Percentiles rank a stretch among this genome's conserved stretches.
Conservation (phyloP, 2,329 filamentous ascomycete genomes). For the Calonectria pseudoreteaudii region DNA sequence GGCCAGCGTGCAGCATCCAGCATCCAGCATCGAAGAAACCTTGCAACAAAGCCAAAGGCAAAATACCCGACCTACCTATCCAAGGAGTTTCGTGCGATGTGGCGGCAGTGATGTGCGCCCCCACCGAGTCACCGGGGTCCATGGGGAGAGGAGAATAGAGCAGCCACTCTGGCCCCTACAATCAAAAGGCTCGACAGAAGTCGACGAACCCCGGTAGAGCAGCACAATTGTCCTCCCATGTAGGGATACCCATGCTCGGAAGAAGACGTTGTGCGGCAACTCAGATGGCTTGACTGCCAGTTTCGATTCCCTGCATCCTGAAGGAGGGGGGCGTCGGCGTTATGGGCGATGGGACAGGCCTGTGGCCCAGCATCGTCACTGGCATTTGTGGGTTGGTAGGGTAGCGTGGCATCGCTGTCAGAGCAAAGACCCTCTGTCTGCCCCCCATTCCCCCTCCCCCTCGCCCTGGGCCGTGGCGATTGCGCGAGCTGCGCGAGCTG, state of each 20-base stretch:
- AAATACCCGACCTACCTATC: slow-evolving; percentile 31
- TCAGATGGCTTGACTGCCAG: slow-evolving; percentile 40
- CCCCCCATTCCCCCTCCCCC: not conserved
- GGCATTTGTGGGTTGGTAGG: slow-evolving; percentile 5
- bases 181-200: slow-evolving; percentile 3
- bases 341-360: not conserved
- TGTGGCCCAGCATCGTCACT: slow-evolving; percentile 8
- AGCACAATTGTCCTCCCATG: slow-evolving; percentile 28
- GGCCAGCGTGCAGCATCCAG: slow-evolving; percentile 5
- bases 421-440: not conserved
- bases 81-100: slow-evolving; percentile 19
- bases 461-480: not conserved
- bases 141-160: slow-evolving; percentile 6
- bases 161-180: slow-evolving; percentile 33
- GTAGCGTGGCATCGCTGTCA: slow-evolving; percentile 20
- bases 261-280: slow-evolving; percentile 33
- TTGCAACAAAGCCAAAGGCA: slow-evolving; percentile 21
- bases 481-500: not conserved
- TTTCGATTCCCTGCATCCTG: slow-evolving; percentile 38
- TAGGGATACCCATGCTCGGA: slow-evolving; percentile 35
- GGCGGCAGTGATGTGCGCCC: slow-evolving; percentile 2
- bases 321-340: not conserved
- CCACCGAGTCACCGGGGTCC: slow-evolving; percentile 2
- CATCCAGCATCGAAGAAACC: slow-evolving; percentile 7
- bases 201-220: not conserved